Conservation (phyloP, 2,329 filamentous ascomycete species). For the Neofusicoccum kwambonambiense region DNA sequence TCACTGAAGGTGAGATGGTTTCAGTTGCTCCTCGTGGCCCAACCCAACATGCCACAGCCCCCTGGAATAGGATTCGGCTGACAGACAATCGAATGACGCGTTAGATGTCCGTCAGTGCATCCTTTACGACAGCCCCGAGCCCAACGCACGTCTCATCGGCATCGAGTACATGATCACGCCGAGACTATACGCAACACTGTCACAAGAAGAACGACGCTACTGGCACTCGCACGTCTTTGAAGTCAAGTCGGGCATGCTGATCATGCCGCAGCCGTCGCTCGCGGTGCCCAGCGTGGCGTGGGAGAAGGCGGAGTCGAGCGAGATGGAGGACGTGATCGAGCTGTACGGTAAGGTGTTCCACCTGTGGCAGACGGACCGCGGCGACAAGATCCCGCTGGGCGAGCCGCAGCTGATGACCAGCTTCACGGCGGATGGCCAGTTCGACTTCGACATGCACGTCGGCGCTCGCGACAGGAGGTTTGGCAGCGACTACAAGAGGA, state of each 20-base stretch:
- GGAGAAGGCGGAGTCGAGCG: slow-evolving; percentile 73
- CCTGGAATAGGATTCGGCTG: not conserved
- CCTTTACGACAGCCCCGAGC: slow-evolving; percentile 70
- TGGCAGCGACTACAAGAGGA: slow-evolving; percentile 51
- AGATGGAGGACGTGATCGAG: slow-evolving; percentile 74
- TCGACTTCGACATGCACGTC: slow-evolving; percentile 47
- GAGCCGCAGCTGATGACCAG: slow-evolving; percentile 64
- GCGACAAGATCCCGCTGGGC: slow-evolving; percentile 63
- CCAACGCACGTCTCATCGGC: slow-evolving; percentile 69
- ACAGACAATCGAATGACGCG: not conserved
- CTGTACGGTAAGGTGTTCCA: slow-evolving; percentile 85
- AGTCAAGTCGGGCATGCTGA: slow-evolving; percentile 75
- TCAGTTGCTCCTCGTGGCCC: not conserved
- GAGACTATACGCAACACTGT: slow-evolving; percentile 64
- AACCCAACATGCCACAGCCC: not conserved
- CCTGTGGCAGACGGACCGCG: slow-evolving; percentile 80
- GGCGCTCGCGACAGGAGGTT: slow-evolving; percentile 55
- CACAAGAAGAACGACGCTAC: slow-evolving; percentile 65
- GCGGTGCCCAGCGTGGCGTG: slow-evolving; percentile 60
- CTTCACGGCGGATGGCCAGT: slow-evolving; percentile 52
- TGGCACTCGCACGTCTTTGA: slow-evolving; percentile 80
- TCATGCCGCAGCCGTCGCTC: slow-evolving; percentile 63
- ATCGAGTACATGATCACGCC: slow-evolving; percentile 80
- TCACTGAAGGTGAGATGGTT: slow-evolving; percentile 57
- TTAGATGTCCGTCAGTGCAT: slow-evolving; percentile 78